Conservation (phyloP, 805 yeast genomes). For the Yamadazyma insecticola region DNA sequence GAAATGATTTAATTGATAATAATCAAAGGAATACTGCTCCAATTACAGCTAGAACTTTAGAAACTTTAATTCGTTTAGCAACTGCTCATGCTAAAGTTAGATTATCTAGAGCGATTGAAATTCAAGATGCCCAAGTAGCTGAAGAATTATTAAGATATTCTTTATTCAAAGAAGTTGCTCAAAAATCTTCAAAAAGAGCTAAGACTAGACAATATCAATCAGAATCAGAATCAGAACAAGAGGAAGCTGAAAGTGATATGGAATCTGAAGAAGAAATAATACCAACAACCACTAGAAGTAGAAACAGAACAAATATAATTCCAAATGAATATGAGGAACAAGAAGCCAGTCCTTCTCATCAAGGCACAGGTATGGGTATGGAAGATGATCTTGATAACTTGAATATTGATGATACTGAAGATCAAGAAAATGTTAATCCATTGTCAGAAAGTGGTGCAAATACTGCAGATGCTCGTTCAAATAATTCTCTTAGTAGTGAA, state of each 20-base stretch:
- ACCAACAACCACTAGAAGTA: conserved; percentile 4
- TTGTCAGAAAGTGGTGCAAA: conserved; percentile 17
- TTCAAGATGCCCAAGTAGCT: conserved; percentile 80
- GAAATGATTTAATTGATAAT: conserved; percentile 63
- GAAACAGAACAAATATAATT: conserved; percentile 1
- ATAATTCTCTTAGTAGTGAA: conserved; percentile 25
- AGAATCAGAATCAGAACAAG: conserved; percentile 29
- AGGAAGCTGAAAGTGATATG: conserved; percentile 21
- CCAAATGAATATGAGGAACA: conserved; percentile 10
- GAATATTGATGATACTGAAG: conserved; percentile 20
- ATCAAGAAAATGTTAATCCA: conserved; percentile 16
- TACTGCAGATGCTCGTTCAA: conserved; percentile 11
- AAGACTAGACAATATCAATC: conserved; percentile 24
- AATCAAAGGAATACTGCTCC: conserved; percentile 84
- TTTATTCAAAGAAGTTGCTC: conserved; percentile 67
- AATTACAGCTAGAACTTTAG: conserved; percentile 96
- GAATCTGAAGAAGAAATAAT: conserved; percentile 28
- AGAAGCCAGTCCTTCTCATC: conserved; percentile 4
- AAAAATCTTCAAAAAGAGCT: conserved; percentile 32
- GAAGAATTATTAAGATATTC: conserved; percentile 82
- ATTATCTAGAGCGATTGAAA: conserved; percentile 67
- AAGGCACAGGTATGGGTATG: conserved; percentile 13
- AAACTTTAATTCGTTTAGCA: conserved; percentile 88
- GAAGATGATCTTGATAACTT: conserved; percentile 24
- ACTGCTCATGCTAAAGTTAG: conserved; percentile 98